phyloP scores from a whole-genome alignment of 805 yeast species.

The Metschnikowia dekortorum region DNA sequence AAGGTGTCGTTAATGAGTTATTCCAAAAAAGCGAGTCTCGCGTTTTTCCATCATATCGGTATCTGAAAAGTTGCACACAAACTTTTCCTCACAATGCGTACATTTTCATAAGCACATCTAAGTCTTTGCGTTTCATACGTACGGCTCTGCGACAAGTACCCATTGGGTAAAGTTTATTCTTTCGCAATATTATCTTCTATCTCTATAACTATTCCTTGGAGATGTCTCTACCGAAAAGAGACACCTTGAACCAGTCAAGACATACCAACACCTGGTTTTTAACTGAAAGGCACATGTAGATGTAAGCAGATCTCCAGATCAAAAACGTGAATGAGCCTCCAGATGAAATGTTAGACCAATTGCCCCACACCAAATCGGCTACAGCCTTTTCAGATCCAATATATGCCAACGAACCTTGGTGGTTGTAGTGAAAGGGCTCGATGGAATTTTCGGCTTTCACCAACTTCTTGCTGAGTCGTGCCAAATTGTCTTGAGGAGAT shows the following conservation, averaged over 20 bases:
- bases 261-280: constrained; percentile 84
- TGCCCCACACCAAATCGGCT: constrained; percentile 81
- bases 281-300: constrained; percentile 85
- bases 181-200: neutral
- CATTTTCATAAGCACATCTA: too few relatives aligned
- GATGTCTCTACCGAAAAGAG: constrained; percentile 89
- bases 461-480: constrained; percentile 45
- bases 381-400: constrained; percentile 92
- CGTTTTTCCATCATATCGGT: too few relatives aligned
- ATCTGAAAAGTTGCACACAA: too few relatives aligned
- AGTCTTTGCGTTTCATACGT: too few relatives aligned
- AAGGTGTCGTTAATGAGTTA: too few relatives aligned
- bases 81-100: too few relatives aligned
- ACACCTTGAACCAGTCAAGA: constrained; percentile 85
- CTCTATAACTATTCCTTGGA: constrained; percentile 54
- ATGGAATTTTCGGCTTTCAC: constrained; percentile 38
- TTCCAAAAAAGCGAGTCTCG: too few relatives aligned
- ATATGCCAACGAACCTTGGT: constrained; percentile 92
- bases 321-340: constrained; percentile 86
- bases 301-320: constrained; percentile 93
- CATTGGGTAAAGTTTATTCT: too few relatives aligned
- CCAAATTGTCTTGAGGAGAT: constrained; percentile 39
- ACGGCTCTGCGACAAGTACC: too few relatives aligned
- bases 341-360: constrained; percentile 71
- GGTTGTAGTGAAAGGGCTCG: constrained; percentile 71